Evolutionary conservation across 2,329 filamentous ascomycete species (phyloP).

Genomic region (Colletotrichum echinochloae): DNA sequence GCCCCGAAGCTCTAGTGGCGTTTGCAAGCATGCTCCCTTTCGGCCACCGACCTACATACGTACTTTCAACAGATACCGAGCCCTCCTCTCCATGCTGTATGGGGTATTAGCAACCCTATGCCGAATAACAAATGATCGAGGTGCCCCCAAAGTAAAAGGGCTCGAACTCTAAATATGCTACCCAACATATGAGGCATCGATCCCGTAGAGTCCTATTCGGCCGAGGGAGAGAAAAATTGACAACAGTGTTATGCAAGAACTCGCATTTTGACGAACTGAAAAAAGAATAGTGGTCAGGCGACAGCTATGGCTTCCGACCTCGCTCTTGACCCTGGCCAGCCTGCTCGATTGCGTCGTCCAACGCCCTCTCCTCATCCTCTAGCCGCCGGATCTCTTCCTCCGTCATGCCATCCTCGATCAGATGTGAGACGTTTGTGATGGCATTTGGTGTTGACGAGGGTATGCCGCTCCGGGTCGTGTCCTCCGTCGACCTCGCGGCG

Average conservation of each 20-base stretch:
- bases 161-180: background rate
- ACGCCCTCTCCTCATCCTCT: constrained; percentile 68
- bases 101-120: background rate
- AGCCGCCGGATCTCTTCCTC: constrained; percentile 65
- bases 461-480: constrained; percentile 16
- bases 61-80: background rate
- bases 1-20: background rate
- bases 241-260: constrained; percentile 6
- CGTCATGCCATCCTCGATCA: constrained; percentile 73
- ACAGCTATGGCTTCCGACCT: constrained; percentile 14
- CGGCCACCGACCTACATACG: background rate
- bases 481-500: constrained; percentile 21
- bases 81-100: background rate
- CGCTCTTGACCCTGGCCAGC: constrained; percentile 46
- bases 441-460: constrained; percentile 42
- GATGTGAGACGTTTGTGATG: constrained; percentile 58
- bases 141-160: background rate
- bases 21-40: background rate
- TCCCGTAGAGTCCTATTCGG: background rate
- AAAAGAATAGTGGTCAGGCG: background rate
- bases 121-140: background rate
- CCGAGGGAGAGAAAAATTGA: background rate
- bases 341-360: constrained; percentile 68
- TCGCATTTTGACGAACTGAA: background rate
- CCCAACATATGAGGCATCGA: background rate